Evolutionary conservation across 2,329 filamentous ascomycete species (phyloP), one percentile per base, ranked within the genome.

Genomic region (Paradendryphiella salina): DNA sequence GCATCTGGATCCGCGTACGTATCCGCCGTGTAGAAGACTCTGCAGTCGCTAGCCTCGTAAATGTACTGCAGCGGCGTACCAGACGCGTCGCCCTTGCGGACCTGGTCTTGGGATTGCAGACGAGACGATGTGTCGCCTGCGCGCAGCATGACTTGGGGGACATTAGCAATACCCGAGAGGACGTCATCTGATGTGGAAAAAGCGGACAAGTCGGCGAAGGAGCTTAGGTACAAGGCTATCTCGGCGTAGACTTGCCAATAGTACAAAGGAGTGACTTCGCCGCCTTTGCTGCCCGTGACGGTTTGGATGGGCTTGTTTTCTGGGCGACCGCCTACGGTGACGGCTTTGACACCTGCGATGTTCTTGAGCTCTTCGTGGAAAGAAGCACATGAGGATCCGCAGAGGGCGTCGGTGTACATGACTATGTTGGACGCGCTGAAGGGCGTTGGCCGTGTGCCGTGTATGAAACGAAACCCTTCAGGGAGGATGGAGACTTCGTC

Each of bases 31-130:
- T 81, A 85, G 59, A 80, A 86, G 23, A 86, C 64, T 11, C 80
- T 77, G 61, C 84, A 87, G 57, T 86, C 81, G 1, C 85, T 80
- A 1, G 82, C 77, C 54, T 85, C 79, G 53, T 82, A 81, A 5
- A 80, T 74, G 62, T 84, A 87, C 52, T 87, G 83, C 7, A 80
- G 62, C 14, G 83, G 79, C 0, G 74, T 72, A 14, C 51, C 59
- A 0, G 52, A 49, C 78, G 36, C 58, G 39, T 70, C 61, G 14
- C 66, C 66, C 35, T 67, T 66, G 33, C 66, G 60, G 17, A 69
- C 47, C 32, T 65, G 57, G 35, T 66, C 59, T 28, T 68, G 62
- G 1, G 51, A 56, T 36, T 66, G 62, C 2, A 60, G 31, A 7
- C 65, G 56, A 0, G 56, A 54, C 5, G n/a, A 20, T 2, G 2